Evolutionary conservation across 2,329 filamentous ascomycete species (phyloP), one percentile per base, ranked within the genome.

Genomic region (Elsinoe necatrix): DNA sequence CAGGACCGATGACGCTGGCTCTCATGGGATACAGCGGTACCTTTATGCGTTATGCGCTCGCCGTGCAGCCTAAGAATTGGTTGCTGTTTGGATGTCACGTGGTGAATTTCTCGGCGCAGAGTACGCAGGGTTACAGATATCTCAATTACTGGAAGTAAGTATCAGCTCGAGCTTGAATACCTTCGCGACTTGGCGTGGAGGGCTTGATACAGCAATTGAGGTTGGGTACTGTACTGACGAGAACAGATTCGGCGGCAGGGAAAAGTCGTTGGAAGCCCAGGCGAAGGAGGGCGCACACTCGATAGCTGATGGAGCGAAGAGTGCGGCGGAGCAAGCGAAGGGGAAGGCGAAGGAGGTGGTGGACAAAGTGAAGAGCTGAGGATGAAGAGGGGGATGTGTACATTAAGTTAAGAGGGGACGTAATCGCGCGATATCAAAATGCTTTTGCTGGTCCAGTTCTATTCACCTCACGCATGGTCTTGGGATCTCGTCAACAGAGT

Each of bases 1-100:
- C 52, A 61, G 82, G 82, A 61, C 72, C 73, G 62, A 84, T 85
- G 80, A 85, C 82, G 57, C 73, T 70, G 64, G 80, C 82, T 45
- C 75, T 85, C 25, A 73, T 76, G 62, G 67, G 81, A 68, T 85
- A 85, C 75, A 80, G 78, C 21, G 80, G 69, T 47, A 81, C 80
- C 58, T 85, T 85, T 73, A 83, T 83, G 81, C 81, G 82, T 68
- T 85, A 85, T 73, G 73, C 82, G 58, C 68, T 85, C 60, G 82
- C 82, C 60, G 80, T 85, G 57, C 73, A 74, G 14, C 82, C 82
- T 39, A 75, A 75, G 65, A 85, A 85, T 73, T 84, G 84, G 73
- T 80, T 85, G 61, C 80, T 85, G 57, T 85, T 85, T 69, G 82
- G 78, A 62, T 85, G 82, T 73, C 82, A 85, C 70, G 72, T 80